Evolutionary conservation across 371 early-diverging fungal species (phyloP).

Genomic region (Mortierella sp.): DNA sequence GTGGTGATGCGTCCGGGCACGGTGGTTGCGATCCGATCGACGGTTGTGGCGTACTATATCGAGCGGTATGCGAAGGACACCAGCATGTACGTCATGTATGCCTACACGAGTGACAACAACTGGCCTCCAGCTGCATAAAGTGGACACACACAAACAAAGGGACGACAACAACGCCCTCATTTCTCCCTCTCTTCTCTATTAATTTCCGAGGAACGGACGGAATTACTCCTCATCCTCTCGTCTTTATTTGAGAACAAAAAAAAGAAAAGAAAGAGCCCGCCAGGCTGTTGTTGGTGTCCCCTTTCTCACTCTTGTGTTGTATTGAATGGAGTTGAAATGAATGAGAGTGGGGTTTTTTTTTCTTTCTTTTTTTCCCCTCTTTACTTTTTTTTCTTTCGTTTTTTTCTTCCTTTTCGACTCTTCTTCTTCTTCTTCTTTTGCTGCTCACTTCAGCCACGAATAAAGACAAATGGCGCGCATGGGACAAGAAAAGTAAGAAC

Average conservation of each 20-base stretch:
- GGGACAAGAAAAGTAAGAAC: neutral
- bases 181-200: neutral
- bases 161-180: too few species aligned
- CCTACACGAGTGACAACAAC: constrained; percentile 54
- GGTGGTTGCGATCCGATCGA: constrained; percentile 54
- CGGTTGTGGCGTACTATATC: constrained; percentile 53
- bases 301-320: too few species aligned
- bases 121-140: constrained; percentile 51
- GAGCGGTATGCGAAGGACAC: constrained; percentile 53
- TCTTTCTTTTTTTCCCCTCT: neutral
- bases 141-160: too few species aligned
- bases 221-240: neutral
- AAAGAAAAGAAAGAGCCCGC: neutral
- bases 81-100: constrained; percentile 56
- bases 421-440: neutral
- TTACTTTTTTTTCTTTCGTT: neutral
- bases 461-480: neutral
- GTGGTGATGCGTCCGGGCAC: constrained; percentile 58
- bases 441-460: neutral
- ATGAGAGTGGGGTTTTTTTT: too few species aligned
- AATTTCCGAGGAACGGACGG: neutral
- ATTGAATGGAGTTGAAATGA: too few species aligned
- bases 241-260: neutral
- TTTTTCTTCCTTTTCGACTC: neutral
- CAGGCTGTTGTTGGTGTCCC: neutral